Base-by-base conservation (phyloP, 306 rosid genomes). In the Hippophae tibetana region DNA sequence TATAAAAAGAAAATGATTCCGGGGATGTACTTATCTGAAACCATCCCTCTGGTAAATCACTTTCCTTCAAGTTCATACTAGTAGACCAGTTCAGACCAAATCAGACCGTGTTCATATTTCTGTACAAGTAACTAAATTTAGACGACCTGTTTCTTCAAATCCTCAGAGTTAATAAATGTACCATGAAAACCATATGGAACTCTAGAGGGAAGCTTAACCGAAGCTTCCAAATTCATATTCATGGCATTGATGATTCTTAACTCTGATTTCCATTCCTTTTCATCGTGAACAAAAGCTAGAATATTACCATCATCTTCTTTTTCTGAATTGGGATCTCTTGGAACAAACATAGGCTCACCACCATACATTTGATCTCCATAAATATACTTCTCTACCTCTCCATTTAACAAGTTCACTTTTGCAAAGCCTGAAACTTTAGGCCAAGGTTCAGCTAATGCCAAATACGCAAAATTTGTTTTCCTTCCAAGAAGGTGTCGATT, bases 401-500 rank as follows among this genome's bases (percentile, higher is more conserved):
- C 99, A 4, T 57, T 81, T 5, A 60, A 69, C 10, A 92, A 63
- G 68, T 88, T 90, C 0, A 92, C 96, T 57, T 92, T 92, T 0
- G 95, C 97, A 42, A 92, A 88, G 1, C 99, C 96, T 0, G 99
- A 92, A 10, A 92, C 99, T 45, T 86, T 92, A 0, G 99, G 99
- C 99, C 99, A 92, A 9, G 99, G 97, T 67, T 92, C 96, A 0
- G 95, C 96, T 1, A 92, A 70, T 2, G 99, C 99, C 9, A 92
- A 47, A 54, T 88, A 88, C 0, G 95, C 90, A 65, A 74, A 92
- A 58, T 51, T 80, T 2, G 95, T 78, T 56, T 86, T 88, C 8
- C 86, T 63, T 0, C 99, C 99, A 0, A 92, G 81, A 27, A 3
- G 74, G 82, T 85, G 80, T 50, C 89, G 83, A 73, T 92, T 92